Conservation (phyloP, 2,329 filamentous ascomycete genomes). For the Pseudogymnoascus pannorum region DNA sequence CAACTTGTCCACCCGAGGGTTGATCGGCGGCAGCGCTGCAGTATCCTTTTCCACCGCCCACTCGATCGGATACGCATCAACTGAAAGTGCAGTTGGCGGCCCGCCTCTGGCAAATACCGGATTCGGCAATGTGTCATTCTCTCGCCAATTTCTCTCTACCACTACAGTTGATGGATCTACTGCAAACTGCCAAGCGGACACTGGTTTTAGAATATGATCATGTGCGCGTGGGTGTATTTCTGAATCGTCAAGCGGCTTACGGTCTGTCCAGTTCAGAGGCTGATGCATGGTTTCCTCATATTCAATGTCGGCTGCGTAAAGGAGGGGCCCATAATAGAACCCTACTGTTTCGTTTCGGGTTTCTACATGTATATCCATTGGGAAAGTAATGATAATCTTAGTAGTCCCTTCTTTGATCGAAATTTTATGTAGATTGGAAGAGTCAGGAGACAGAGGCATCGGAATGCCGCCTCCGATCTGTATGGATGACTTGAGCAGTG, state of each 20-base stretch:
- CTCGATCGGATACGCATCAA: constrained; percentile 33
- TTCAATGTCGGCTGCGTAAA: constrained; percentile 36
- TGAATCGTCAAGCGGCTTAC: constrained; percentile 20
- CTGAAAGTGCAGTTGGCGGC: constrained; percentile 32
- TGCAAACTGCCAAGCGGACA: constrained; percentile 25
- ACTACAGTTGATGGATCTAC: constrained; percentile 31
- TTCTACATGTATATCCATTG: constrained; percentile 19
- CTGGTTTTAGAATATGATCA: constrained; percentile 32
- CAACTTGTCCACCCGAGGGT: constrained; percentile 29
- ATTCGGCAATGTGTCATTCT: constrained; percentile 17
- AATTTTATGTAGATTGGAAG: constrained; percentile 9
- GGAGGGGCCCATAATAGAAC: constrained; percentile 37
- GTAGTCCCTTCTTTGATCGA: constrained; percentile 12
- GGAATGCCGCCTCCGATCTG: constrained; percentile 6
- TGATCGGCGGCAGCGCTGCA: constrained; percentile 29
- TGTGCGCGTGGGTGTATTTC: constrained; percentile 20
- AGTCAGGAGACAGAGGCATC: not conserved
- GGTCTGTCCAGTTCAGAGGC: constrained; percentile 23
- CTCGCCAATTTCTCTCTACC: constrained; percentile 23
- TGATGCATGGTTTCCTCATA: constrained; percentile 22
- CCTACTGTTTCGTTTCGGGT: constrained; percentile 32
- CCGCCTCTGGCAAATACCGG: constrained; percentile 28
- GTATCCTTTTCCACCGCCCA: constrained; percentile 31
- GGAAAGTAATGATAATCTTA: constrained; percentile 16
- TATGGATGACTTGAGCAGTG: constrained; percentile 4